phyloP scores from a whole-genome alignment of 108 stramenopile genomes.

The Licmophora abbreviata region DNA sequence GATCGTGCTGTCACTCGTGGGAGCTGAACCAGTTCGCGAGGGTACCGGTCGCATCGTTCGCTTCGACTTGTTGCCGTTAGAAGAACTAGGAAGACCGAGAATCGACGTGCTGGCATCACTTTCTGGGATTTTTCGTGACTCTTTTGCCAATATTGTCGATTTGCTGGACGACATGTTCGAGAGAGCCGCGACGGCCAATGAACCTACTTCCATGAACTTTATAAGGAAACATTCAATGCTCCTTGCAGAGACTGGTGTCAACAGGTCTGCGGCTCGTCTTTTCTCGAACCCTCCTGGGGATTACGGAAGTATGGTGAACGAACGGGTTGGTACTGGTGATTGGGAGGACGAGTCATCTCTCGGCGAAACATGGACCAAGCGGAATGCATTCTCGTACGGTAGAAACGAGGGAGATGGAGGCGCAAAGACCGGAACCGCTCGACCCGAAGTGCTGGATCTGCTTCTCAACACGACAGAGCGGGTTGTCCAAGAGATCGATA shows the following conservation, averaged over 20 bases:
- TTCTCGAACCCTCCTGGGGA: constrained; percentile 79
- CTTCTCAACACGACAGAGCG: constrained; percentile 73
- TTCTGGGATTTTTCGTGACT: constrained; percentile 78
- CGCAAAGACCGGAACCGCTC: constrained; percentile 35
- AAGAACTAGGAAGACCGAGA: constrained; percentile 68
- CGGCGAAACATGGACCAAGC: constrained; percentile 71
- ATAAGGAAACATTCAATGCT: constrained; percentile 64
- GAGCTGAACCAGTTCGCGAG: constrained; percentile 74
- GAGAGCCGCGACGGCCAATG: constrained; percentile 49
- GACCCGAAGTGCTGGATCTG: constrained; percentile 62
- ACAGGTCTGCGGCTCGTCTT: constrained; percentile 63
- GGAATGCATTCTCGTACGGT: constrained; percentile 73
- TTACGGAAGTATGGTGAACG: constrained; percentile 77
- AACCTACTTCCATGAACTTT: constrained; percentile 65
- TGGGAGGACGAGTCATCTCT: constrained; percentile 70
- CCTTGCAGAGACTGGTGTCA: constrained; percentile 44
- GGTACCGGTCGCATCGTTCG: constrained; percentile 55
- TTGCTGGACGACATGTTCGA: constrained; percentile 83
- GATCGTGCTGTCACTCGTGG: constrained; percentile 74
- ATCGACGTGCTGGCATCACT: constrained; percentile 78
- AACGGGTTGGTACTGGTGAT: constrained; percentile 72
- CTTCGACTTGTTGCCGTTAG: constrained; percentile 70
- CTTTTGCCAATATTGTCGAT: constrained; percentile 83
- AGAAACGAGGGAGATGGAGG: constrained; percentile 51
- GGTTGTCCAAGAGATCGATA: constrained; percentile 82